Conservation (phyloP, 176 grass and related monocot species). For the Rhynchospora breviuscula region DNA sequence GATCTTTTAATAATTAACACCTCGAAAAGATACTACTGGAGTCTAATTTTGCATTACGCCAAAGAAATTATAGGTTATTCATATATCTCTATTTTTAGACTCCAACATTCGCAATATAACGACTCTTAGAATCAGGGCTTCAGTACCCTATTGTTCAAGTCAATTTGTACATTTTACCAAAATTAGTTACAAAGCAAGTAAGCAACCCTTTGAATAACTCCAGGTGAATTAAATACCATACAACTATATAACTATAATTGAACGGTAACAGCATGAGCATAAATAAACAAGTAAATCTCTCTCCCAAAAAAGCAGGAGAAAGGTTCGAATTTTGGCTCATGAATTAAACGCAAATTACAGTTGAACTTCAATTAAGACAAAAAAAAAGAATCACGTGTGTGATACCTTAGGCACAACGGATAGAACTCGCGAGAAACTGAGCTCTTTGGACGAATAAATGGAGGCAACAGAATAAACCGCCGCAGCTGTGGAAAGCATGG, state of each 20-base stretch:
- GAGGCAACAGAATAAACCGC: slow-evolving; percentile 87
- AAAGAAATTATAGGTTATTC: neutral
- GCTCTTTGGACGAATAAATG: slow-evolving; percentile 79
- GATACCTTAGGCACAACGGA: slow-evolving; percentile 61
- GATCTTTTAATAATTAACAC: neutral
- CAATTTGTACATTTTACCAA: neutral
- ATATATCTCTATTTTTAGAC: slow-evolving; percentile 2
- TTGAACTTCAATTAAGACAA: neutral
- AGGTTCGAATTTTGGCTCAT: neutral
- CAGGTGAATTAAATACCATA: neutral
- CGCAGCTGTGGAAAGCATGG: slow-evolving; percentile 76
- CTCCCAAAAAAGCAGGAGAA: neutral
- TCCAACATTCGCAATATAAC: neutral
- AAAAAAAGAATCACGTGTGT: neutral
- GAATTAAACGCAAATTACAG: slow-evolving; percentile 8
- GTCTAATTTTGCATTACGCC: neutral
- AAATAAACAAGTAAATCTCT: neutral
- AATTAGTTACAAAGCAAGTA: neutral
- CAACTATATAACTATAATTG: neutral
- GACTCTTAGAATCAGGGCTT: neutral
- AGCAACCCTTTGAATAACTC: neutral
- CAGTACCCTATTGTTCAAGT: neutral
- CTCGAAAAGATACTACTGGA: neutral
- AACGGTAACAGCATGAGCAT: too few species aligned
- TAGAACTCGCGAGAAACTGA: slow-evolving; percentile 72